Evolutionary conservation across 2,329 filamentous ascomycete species (phyloP).

Genomic region (Trichoderma pleuroti): DNA sequence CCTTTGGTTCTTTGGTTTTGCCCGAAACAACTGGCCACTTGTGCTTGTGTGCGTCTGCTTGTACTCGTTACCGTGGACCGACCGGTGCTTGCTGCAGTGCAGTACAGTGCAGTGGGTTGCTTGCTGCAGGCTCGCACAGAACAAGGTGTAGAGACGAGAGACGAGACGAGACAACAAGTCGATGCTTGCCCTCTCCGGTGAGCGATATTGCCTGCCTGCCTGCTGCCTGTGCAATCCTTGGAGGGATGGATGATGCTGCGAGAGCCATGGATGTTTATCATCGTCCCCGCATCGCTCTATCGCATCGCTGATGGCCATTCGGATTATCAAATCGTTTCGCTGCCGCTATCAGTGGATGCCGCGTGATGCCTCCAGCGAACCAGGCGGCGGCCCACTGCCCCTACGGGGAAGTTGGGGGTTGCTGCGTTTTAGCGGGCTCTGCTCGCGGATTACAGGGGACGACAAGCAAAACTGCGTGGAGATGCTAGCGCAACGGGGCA

Average conservation of each 20-base stretch:
- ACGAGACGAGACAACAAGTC: background rate
- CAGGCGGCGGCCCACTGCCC: background rate
- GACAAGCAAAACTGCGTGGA: background rate
- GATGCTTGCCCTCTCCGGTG: background rate
- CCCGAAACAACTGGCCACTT: background rate
- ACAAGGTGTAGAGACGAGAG: background rate
- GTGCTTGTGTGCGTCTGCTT: background rate
- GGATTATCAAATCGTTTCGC: constrained; percentile 16
- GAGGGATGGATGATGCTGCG: background rate
- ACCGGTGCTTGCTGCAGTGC: background rate
- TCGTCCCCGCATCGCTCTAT: background rate
- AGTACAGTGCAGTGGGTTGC: no score
- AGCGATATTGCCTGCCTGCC: background rate
- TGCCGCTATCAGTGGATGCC: constrained; percentile 15
- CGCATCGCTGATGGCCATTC: background rate
- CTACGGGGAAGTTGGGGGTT: constrained; percentile 15
- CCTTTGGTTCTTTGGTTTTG: background rate
- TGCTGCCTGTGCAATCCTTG: background rate
- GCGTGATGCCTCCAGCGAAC: constrained; percentile 3
- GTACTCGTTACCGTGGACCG: background rate
- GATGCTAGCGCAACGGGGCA: constrained; percentile 9
- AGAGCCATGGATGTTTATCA: constrained; percentile 8
- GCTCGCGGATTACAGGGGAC: background rate
- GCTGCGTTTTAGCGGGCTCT: background rate
- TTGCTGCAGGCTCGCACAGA: background rate